Evolutionary conservation across 2,329 filamentous ascomycete species (phyloP).

Genomic region (Alternaria conjuncta): DNA sequence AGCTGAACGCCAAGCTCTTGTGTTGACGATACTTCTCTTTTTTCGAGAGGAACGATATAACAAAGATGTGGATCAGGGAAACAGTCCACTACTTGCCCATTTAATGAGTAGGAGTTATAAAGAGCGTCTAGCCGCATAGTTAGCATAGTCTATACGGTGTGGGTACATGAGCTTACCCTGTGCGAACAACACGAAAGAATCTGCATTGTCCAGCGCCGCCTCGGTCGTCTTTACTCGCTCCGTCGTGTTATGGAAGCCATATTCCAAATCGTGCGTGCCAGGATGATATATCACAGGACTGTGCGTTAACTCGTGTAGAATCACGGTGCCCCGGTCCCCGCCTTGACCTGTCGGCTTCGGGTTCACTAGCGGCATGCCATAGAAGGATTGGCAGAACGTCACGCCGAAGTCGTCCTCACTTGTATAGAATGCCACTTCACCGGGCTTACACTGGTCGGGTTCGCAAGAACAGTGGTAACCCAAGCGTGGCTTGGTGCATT

Average conservation of each 20-base stretch:
- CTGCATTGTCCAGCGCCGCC: background rate
- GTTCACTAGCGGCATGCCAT: background rate
- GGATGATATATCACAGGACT: background rate
- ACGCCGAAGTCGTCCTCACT: no score
- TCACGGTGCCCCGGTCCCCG: background rate
- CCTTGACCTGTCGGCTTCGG: no score
- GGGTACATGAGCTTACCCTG: background rate
- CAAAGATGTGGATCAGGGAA: background rate
- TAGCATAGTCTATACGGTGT: background rate
- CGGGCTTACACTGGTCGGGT: background rate
- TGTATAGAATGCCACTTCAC: background rate
- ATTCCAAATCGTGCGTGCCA: background rate
- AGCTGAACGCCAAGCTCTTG: slow-evolving; percentile 47
- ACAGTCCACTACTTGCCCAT: background rate
- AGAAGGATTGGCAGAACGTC: background rate
- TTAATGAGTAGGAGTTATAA: background rate
- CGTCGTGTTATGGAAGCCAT: background rate
- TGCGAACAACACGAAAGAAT: background rate
- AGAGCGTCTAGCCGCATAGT: background rate
- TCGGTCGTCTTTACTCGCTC: background rate
- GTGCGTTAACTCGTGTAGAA: background rate
- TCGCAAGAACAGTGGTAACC: background rate
- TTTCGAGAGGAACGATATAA: no score
- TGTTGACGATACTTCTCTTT: background rate
- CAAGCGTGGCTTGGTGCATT: background rate